Evolutionary conservation across 2,329 filamentous ascomycete species (phyloP).

Genomic region (Penicillium sp.): DNA sequence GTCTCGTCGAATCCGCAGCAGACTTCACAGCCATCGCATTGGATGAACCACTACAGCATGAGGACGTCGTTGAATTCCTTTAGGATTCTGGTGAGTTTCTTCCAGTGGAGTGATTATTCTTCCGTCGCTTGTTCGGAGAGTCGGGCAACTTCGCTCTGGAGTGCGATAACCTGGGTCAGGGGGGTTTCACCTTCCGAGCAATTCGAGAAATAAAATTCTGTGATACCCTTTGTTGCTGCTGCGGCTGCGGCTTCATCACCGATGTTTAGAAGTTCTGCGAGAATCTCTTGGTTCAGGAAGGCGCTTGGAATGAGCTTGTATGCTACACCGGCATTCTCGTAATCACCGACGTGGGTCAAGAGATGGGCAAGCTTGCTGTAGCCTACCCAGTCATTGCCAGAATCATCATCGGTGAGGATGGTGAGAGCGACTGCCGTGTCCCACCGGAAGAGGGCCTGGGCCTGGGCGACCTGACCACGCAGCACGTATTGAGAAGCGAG

Average conservation of each 20-base stretch:
- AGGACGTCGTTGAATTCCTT: slow-evolving; percentile 1
- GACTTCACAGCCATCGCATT: background rate
- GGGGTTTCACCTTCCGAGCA: background rate
- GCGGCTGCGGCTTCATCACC: background rate
- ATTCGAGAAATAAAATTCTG: background rate
- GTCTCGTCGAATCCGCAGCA: background rate
- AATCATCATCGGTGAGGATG: background rate
- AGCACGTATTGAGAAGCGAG: background rate
- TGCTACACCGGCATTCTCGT: background rate
- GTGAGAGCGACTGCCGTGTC: background rate
- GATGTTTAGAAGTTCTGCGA: background rate
- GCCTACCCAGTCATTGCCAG: background rate
- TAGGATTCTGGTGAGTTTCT: background rate
- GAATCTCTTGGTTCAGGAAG: background rate
- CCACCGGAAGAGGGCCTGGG: background rate
- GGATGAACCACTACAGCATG: background rate
- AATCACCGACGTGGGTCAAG: background rate
- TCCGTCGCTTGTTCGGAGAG: background rate
- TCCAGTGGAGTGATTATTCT: background rate
- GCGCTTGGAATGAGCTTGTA: background rate
- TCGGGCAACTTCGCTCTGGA: background rate
- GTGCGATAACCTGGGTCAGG: background rate
- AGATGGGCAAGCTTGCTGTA: background rate
- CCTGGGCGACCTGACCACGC: background rate
- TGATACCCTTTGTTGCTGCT: background rate